Percentiles rank a stretch among this genome's conserved stretches.
Evolutionary conservation across 2,329 filamentous ascomycete species (phyloP).

Genomic region (Emmonsiellopsis sp.): DNA sequence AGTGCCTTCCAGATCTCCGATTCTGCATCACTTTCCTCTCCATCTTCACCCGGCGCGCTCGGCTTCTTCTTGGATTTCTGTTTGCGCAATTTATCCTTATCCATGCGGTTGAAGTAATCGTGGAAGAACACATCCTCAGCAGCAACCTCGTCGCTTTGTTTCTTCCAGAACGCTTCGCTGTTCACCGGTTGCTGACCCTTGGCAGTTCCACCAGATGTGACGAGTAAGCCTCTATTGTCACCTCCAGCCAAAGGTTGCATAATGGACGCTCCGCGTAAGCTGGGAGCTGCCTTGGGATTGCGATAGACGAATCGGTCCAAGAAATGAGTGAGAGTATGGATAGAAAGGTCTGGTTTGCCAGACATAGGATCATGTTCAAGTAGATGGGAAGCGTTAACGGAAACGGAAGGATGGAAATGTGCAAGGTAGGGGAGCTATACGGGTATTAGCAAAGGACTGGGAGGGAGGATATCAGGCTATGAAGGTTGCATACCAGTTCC

Average conservation of each 20-base stretch:
- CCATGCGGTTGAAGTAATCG: constrained; percentile 76
- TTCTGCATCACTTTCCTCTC: constrained; percentile 45
- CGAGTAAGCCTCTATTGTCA: constrained; percentile 50
- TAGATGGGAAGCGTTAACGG: constrained; percentile 67
- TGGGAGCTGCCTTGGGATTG: constrained; percentile 63
- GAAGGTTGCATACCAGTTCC: constrained; percentile 60
- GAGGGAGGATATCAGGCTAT: constrained; percentile 15
- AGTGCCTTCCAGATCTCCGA: constrained; percentile 89
- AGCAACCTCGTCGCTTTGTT: constrained; percentile 76
- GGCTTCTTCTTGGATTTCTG: constrained; percentile 47
- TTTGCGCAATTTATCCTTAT: constrained; percentile 51
- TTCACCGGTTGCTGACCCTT: constrained; percentile 63
- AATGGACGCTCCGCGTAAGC: constrained; percentile 71
- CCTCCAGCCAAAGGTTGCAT: constrained; percentile 83
- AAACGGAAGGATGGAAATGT: constrained; percentile 91
- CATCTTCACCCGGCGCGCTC: constrained; percentile 30
- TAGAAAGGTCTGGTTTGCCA: constrained; percentile 80
- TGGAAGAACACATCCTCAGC: constrained; percentile 98
- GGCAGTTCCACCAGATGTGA: constrained; percentile 50
- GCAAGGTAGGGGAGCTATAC: constrained; percentile 53
- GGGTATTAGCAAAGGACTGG: neutral
- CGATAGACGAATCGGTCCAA: constrained; percentile 98
- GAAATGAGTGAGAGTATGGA: constrained; percentile 89
- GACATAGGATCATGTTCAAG: constrained; percentile 61
- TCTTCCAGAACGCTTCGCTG: constrained; percentile 80